Evolutionary conservation across 805 yeast species (phyloP).

Genomic region (Yamadazyma tumulicola): DNA sequence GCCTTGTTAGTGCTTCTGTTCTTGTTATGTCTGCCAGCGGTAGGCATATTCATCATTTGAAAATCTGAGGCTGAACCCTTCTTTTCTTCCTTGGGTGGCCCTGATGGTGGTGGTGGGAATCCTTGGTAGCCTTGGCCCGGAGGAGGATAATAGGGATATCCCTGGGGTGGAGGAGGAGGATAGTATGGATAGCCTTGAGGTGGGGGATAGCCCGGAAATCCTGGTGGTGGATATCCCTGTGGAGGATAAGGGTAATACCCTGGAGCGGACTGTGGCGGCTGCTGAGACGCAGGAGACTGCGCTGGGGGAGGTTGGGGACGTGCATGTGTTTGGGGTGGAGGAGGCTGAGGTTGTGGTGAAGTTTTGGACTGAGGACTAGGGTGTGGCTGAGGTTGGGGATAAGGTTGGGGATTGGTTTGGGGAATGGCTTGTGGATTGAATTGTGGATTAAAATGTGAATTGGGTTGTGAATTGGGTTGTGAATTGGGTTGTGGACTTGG

Average conservation of each 20-base stretch:
- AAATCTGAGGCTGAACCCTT: conserved; percentile 31
- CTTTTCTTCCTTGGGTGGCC: conserved; percentile 4
- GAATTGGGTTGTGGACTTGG: no score
- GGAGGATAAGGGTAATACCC: conserved; percentile 6
- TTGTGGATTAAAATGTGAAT: no score
- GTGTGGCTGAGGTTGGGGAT: not conserved
- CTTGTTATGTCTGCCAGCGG: conserved; percentile 32
- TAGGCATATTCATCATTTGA: conserved; percentile 46
- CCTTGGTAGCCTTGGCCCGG: conserved; percentile 17
- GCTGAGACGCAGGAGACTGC: conserved; percentile 1
- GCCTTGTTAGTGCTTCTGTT: conserved; percentile 49
- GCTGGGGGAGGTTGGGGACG: conserved; percentile 1
- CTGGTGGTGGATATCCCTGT: conserved; percentile 14
- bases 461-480: no score
- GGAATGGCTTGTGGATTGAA: no score
- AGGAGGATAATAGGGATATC: conserved; percentile 15
- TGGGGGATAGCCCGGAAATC: conserved; percentile 11
- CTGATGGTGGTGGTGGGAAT: conserved; percentile 4
- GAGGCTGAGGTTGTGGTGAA: conserved; percentile 3
- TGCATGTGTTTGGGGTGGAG: not conserved
- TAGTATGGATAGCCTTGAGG: conserved; percentile 11
- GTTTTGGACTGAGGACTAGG: not conserved
- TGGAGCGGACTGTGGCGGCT: conserved; percentile 1
- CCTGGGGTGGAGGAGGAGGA: conserved; percentile 13
- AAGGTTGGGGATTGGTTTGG: not conserved